Conservation (phyloP, 2,329 filamentous ascomycete species). For the Pyrenophora graminea region DNA sequence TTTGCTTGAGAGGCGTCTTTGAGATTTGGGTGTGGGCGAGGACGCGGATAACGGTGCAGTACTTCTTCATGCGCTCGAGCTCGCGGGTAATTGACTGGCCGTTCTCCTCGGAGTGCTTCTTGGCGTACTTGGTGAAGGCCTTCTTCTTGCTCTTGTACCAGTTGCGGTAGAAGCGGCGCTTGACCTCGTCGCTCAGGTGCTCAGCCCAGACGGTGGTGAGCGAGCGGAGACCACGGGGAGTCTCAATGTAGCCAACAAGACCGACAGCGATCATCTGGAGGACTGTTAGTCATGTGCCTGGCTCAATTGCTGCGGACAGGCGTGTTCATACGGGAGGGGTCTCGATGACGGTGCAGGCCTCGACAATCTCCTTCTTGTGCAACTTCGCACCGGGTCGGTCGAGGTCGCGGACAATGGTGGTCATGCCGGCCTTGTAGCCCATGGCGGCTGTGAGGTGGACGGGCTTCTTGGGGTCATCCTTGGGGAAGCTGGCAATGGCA, state of each 20-base stretch:
- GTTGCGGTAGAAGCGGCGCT: slow-evolving; percentile 99
- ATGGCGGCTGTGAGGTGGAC: slow-evolving; percentile 97
- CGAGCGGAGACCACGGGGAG: slow-evolving; percentile 97
- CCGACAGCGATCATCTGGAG: slow-evolving; percentile 98
- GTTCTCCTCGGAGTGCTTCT: slow-evolving; percentile 96
- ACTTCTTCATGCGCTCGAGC: slow-evolving; percentile 99
- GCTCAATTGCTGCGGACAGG: slow-evolving; percentile 58
- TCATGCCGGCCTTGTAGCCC: slow-evolving; percentile 99
- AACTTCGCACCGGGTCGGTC: slow-evolving; percentile 99
- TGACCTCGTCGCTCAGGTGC: slow-evolving; percentile 97
- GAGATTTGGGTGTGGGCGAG: slow-evolving; percentile 99
- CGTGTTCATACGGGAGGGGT: slow-evolving; percentile 68
- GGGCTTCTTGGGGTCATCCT: slow-evolving; percentile 99
- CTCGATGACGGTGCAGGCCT: slow-evolving; percentile 50
- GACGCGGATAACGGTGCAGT: slow-evolving; percentile 99
- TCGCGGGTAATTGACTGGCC: slow-evolving; percentile 92
- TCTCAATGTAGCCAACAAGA: slow-evolving; percentile 99
- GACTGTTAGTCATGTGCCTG: slow-evolving; percentile 29
- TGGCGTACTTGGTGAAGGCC: slow-evolving; percentile 99
- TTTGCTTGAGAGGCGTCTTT: slow-evolving; percentile 99
- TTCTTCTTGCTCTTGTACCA: slow-evolving; percentile 99
- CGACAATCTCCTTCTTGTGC: slow-evolving; percentile 73
- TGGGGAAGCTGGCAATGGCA: slow-evolving; percentile 76
- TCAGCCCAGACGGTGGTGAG: slow-evolving; percentile 99
- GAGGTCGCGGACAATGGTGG: slow-evolving; percentile 98